Conservation (phyloP, 805 yeast species). For the Saccharomycopsis microspora region DNA sequence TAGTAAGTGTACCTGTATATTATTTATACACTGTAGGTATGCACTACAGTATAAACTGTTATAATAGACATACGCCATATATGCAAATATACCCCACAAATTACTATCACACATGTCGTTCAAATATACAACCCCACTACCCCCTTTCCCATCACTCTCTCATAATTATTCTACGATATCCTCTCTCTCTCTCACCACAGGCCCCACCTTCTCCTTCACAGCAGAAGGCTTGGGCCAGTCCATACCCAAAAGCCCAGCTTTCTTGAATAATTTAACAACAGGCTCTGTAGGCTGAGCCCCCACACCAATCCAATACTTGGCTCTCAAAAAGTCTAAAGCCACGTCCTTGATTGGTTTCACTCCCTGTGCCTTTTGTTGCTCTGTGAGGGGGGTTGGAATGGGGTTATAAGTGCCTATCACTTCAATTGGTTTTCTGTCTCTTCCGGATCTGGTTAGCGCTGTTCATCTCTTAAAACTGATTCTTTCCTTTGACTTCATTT, state of each 20-base stretch:
- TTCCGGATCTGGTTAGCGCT: constrained; percentile 40
- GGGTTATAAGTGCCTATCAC: constrained; percentile 94
- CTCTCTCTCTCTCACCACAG: neutral
- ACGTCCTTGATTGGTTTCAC: constrained; percentile 64
- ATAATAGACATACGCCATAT: too few relatives aligned
- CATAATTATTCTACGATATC: too few relatives aligned
- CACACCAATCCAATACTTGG: constrained; percentile 94
- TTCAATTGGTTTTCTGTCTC: constrained; percentile 84
- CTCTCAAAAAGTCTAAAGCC: constrained; percentile 73
- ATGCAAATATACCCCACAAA: too few relatives aligned
- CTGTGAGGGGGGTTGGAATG: constrained; percentile 46
- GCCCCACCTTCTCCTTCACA: constrained; percentile 20
- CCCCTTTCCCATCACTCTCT: too few relatives aligned
- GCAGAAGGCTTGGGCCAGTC: constrained; percentile 47
- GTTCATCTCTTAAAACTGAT: neutral
- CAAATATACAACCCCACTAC: too few relatives aligned
- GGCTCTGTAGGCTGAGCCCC: constrained; percentile 92
- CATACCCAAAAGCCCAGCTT: constrained; percentile 58
- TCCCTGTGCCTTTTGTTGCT: constrained; percentile 43
- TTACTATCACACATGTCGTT: too few relatives aligned
- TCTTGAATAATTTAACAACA: constrained; percentile 64
- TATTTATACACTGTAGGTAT: too few relatives aligned
- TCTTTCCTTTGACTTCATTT: too few relatives aligned
- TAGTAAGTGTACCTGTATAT: too few relatives aligned
- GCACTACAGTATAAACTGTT: too few relatives aligned